Base-by-base conservation (phyloP, 768 basidiomycete genomes). In the Kwoniella botswanensis region DNA sequence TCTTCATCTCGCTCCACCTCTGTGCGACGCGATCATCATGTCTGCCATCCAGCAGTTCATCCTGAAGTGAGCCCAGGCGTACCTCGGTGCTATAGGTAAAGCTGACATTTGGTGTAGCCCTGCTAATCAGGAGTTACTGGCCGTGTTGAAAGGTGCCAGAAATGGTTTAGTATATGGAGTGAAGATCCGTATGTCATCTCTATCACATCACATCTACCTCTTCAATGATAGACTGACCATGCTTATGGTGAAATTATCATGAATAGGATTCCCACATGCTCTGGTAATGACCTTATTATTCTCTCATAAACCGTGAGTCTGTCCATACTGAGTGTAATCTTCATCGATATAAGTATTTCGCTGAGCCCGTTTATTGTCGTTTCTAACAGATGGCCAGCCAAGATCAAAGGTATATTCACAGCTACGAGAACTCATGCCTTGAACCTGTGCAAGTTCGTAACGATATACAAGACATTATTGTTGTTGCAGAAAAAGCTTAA, bases 271-370 rank as follows among this genome's bases (percentile, higher is more conserved):
- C 78, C 96, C 96, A 50, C 96, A 98, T 87, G 96, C 96, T 1
- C 86, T 98, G 35, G 91, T 98, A 61, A 98, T 98, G 95, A 92
- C 94, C 24, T 88, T 97, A 71, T 86, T 98, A 53, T 98, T 98
- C 79, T 93, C 94, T 42, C 88, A 91, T 59, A 94, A 94, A 86
- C 89, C 92, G 93, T 97, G 76, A 83, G 93, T 88, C 4, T 4
- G 9, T 35, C 71, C 65, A 52, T 35, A 35, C 35, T 35, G 35
- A 35, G 35, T 7, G 35, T 35, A 7, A 35, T 9, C 35, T 35
- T 35, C 35, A 0, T 35, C 35, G 35, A 35, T 6, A 35, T 35
- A 6, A 35, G 35, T 35, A 9, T 35, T 9, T 35, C 35, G 35
- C 35, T 35, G 35, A 35, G 35, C 35, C 35, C 35, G 35, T 35